These are phyloP conservation scores for Eucalyptus sp. DNA, from an alignment of 345 rosid genomes.

Conservation along the genomic window DNA sequence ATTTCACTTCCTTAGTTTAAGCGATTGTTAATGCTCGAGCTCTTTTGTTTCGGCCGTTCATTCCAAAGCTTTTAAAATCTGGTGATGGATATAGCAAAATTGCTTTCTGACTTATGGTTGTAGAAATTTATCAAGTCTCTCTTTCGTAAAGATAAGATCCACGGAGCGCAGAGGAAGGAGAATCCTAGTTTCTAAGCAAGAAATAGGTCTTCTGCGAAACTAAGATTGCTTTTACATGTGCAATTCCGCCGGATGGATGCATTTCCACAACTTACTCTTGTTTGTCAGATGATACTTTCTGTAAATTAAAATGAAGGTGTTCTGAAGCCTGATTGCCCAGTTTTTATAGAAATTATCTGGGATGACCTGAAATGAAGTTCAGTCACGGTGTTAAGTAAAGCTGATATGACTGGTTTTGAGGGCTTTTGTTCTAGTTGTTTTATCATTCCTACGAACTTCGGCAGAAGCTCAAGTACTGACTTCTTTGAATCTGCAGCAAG, in stretches of 20 bases:
- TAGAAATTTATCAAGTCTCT: background rate
- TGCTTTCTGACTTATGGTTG: background rate
- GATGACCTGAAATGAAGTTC: background rate
- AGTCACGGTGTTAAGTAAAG: background rate
- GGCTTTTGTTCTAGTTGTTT: background rate
- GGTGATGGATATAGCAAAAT: background rate
- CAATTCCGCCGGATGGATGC: background rate
- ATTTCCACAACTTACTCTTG: background rate
- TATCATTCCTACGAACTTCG: background rate
- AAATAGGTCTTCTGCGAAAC: background rate
- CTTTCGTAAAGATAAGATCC: background rate
- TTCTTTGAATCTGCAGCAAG: background rate
- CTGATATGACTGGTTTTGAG: background rate
- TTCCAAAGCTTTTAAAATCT: background rate
- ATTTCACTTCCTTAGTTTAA: background rate
- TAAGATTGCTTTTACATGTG: background rate
- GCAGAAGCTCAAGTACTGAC: background rate
- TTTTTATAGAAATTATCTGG: background rate
- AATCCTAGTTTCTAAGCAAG: background rate
- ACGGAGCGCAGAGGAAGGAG: background rate
- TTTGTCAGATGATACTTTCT: background rate
- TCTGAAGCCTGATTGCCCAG: background rate
- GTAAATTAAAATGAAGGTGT: background rate
- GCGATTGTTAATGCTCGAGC: background rate
- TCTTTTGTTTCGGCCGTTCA: background rate